Evolutionary conservation across 305 asterid genomes (phyloP).

Genomic region (Monarda citriodora): DNA sequence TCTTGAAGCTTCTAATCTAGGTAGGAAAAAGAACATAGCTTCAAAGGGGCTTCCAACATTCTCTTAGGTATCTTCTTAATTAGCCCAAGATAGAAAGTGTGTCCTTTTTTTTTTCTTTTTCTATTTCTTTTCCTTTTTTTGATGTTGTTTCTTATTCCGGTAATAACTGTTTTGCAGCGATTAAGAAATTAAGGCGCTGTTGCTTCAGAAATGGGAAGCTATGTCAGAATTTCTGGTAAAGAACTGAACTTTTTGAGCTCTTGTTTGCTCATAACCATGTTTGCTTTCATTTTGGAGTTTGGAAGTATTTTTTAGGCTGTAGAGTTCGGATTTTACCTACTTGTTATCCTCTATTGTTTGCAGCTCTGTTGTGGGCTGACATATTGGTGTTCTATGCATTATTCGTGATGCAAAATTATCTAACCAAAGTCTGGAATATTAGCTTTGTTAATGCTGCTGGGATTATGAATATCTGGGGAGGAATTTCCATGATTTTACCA

Average conservation of each 20-base stretch:
- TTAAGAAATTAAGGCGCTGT: constrained; percentile 1
- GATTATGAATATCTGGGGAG: constrained; percentile 42
- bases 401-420: constrained; percentile 45
- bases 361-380: constrained; percentile 47
- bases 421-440: constrained; percentile 46
- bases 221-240: constrained; percentile 35
- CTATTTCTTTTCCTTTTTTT: neutral
- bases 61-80: constrained; percentile 4
- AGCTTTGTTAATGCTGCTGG: constrained; percentile 50
- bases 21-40: neutral
- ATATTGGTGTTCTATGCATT: constrained; percentile 38
- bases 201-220: constrained; percentile 25
- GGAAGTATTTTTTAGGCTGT: neutral
- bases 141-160: neutral
- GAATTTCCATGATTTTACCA: constrained; percentile 29
- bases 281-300: neutral
- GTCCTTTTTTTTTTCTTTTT: neutral
- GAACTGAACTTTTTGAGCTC: constrained; percentile 7
- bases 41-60: constrained; percentile 8
- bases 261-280: neutral
- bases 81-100: neutral
- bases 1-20: neutral
- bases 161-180: neutral
- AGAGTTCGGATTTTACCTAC: neutral
- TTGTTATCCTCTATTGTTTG: constrained; percentile 1